Evolutionary conservation across 2,329 filamentous ascomycete species (phyloP).

Genomic region (Knufia petricola): DNA sequence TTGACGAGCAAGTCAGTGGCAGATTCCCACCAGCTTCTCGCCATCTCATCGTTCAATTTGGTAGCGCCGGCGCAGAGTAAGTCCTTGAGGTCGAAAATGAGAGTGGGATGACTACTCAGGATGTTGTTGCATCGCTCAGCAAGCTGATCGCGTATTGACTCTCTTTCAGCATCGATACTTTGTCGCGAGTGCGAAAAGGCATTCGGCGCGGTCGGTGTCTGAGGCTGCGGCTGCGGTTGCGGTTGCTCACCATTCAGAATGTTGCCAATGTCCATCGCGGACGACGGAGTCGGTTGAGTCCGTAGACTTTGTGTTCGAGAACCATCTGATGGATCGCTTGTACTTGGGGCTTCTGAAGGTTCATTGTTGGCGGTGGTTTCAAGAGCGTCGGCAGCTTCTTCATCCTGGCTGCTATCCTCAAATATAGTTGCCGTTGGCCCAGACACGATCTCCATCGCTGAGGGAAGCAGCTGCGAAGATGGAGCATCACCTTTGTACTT

Average conservation of each 20-base stretch:
- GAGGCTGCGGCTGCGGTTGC: slow-evolving; percentile 4
- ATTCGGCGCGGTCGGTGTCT: not conserved
- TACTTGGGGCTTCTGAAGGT: slow-evolving; percentile 11
- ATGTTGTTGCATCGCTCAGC: slow-evolving; percentile 88
- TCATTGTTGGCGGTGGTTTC: slow-evolving; percentile 10
- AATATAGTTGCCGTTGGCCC: slow-evolving; percentile 6
- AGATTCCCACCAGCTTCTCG: slow-evolving; percentile 53
- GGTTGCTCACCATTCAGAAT: slow-evolving; percentile 18
- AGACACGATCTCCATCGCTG: not conserved
- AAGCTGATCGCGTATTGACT: slow-evolving; percentile 61
- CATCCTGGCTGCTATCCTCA: slow-evolving; percentile 8
- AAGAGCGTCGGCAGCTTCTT: not conserved
- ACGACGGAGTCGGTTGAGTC: slow-evolving; percentile 5
- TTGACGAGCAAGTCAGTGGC: slow-evolving; percentile 75
- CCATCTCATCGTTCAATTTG: slow-evolving; percentile 50
- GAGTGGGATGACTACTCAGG: slow-evolving; percentile 73
- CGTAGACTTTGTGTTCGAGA: not conserved
- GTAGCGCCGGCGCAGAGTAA: slow-evolving; percentile 65
- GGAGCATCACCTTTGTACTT: slow-evolving; percentile 5
- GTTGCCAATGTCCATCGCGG: slow-evolving; percentile 18
- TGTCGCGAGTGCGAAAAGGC: slow-evolving; percentile 46
- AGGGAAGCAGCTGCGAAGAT: slow-evolving; percentile 1
- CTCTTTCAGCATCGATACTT: slow-evolving; percentile 66
- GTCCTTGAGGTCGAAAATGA: slow-evolving; percentile 84
- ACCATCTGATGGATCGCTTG: not conserved